Evolutionary conservation across 495 filamentous ascomycete species (phyloP).

Genomic region (Penicillium steckii): DNA sequence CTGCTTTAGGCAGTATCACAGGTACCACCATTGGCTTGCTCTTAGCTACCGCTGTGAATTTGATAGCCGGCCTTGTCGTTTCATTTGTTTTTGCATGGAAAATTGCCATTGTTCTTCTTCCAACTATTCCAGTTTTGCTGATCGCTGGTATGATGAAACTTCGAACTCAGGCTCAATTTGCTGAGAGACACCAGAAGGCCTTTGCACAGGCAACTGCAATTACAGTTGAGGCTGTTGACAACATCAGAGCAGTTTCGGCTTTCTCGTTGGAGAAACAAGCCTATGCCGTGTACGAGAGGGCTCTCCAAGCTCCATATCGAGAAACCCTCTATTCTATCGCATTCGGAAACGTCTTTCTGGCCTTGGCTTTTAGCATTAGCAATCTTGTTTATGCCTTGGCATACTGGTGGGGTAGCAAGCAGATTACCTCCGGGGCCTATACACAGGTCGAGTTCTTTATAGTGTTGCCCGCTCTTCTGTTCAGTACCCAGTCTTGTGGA

Average conservation of each 20-base stretch:
- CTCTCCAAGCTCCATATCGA: conserved; percentile 37
- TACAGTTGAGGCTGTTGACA: conserved; percentile 49
- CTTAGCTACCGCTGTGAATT: conserved; percentile 41
- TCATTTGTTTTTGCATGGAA: conserved; percentile 42
- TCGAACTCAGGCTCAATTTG: conserved; percentile 49
- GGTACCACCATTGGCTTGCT: conserved; percentile 43
- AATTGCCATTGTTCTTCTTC: conserved; percentile 38
- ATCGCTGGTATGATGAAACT: conserved; percentile 52
- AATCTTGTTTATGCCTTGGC: conserved; percentile 61
- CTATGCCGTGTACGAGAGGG: conserved; percentile 35
- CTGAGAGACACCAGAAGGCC: conserved; percentile 56
- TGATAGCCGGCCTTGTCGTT: conserved; percentile 37
- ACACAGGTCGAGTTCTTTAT: conserved; percentile 64
- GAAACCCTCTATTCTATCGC: conserved; percentile 47
- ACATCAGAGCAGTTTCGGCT: conserved; percentile 52
- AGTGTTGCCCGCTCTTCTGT: conserved; percentile 55
- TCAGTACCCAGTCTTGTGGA: conserved; percentile 61
- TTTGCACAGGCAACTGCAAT: conserved; percentile 49
- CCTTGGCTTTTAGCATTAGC: conserved; percentile 40
- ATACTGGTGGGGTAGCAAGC: conserved; percentile 65
- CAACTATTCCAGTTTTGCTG: conserved; percentile 41
- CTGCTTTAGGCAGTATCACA: conserved; percentile 46
- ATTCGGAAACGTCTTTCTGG: conserved; percentile 37
- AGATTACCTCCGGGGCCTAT: conserved; percentile 56
- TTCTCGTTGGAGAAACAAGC: conserved; percentile 46